Percentiles rank a stretch among this genome's conserved stretches.
Evolutionary conservation across 139 green algal species (phyloP).

Genomic region (Coelastrella sp.): DNA sequence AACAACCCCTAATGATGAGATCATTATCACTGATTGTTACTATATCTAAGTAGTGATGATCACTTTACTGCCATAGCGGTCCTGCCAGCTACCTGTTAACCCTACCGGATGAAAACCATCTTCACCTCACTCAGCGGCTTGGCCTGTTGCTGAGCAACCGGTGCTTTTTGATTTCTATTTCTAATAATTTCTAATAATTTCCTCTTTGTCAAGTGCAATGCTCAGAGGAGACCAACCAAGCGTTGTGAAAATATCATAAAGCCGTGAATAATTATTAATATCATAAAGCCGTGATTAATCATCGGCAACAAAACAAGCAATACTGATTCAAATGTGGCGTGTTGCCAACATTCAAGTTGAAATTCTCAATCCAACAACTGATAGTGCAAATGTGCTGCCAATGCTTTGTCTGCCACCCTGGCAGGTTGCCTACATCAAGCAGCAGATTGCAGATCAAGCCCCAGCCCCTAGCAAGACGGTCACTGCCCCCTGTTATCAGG

Average conservation of each 20-base stretch:
- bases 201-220: neutral
- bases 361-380: no score
- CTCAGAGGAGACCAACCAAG: neutral
- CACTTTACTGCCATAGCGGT: no score
- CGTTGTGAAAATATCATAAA: neutral
- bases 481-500: slow-evolving; percentile 19
- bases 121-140: no score
- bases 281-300: neutral
- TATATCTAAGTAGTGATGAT: no score
- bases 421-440: slow-evolving; percentile 23
- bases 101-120: no score
- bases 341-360: no score
- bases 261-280: neutral
- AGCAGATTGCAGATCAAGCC: no score
- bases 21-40: no score
- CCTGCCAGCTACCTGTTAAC: no score
- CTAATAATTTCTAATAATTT: neutral
- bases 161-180: no score
- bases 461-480: neutral
- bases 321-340: neutral
- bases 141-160: neutral
- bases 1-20: no score
- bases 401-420: neutral
- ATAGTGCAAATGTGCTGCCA: neutral
- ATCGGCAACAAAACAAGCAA: neutral